A percentile compares a stretch with the other conserved stretches of the same genome.
phyloP scores from a whole-genome alignment of 1,284 basidiomycete species.

The Inonotus hispidus region DNA sequence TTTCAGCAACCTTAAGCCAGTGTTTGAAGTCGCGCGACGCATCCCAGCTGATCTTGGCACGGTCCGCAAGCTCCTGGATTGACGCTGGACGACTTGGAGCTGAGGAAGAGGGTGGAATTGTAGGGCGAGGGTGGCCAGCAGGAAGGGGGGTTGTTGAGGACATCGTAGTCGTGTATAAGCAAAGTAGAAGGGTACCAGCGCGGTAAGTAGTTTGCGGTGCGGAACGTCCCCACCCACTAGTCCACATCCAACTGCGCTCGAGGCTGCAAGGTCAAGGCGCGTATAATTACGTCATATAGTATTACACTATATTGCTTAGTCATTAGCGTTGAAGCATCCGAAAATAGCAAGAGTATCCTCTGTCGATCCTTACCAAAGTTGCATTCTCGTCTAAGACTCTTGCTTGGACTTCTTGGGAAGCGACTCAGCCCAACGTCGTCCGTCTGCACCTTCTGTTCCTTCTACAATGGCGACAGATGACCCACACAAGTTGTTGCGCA shows the following conservation, averaged over 20 bases:
- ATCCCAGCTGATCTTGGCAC: conserved; percentile 30
- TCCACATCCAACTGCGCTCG: no score
- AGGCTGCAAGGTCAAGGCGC: no score
- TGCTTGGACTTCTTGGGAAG: background rate
- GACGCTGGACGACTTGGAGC: conserved; percentile 23
- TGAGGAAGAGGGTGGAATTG: background rate
- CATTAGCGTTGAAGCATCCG: no score
- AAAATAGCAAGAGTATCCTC: background rate
- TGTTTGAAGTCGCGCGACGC: conserved; percentile 32
- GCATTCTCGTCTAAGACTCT: background rate
- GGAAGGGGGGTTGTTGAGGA: background rate
- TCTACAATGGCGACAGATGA: conserved; percentile 3
- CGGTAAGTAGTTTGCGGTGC: background rate
- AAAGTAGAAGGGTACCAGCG: background rate
- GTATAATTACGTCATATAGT: no score
- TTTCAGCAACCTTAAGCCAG: conserved; percentile 33
- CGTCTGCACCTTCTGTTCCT: background rate
- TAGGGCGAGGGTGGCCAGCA: background rate
- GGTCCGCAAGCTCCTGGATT: conserved; percentile 34
- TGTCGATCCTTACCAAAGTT: background rate
- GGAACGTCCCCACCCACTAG: no score
- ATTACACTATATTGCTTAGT: no score
- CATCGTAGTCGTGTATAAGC: background rate
- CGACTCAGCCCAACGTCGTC: background rate
- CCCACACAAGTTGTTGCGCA: conserved; percentile 19